Base-by-base conservation (phyloP, 345 rosid genomes). In the Populus deltoides region DNA sequence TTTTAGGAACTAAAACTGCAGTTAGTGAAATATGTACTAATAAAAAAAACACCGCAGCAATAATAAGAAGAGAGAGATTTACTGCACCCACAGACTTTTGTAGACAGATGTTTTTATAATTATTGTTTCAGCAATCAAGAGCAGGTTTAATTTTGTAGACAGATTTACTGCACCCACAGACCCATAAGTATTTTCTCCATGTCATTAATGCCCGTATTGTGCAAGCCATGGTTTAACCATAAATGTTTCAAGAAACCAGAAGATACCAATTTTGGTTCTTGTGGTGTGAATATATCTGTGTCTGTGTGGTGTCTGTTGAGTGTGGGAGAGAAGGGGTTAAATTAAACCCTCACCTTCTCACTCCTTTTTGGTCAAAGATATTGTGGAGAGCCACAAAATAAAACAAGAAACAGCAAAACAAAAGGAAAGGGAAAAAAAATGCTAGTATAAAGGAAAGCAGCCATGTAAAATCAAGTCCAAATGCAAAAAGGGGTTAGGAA, bases 401-500 rank as follows among this genome's bases (percentile, higher is more conserved):
- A 16, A 66, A 18, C 25, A 47, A 22, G 25, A 45, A 65, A 65
- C 2, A 27, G 2, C 17, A 38, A 49, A 27, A 9, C 45, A 22
- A 55, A 31, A 4, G 5, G 24, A 8, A 68, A 5, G 10, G 1
- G 35, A 12, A 53, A 29, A 38, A 49, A 53, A 31, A 38, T 3
- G 39, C 6, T 17, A 51, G n/a, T 61, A 31, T 6, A 41, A 59
- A 18, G 17, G n/a, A 29, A 77, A 61, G 7, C 27, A 6, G 12
- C 59, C 86, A 86, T 82, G 83, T 84, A 87, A 81, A 79, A 83
- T 72, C 73, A 74, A 83, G 55, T 78, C 65, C 71, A 83, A 82
- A 87, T 84, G 86, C 83, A 69, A 88, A 81, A 77, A 53, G 81
- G 81, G 80, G 78, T 83, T 81, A 81, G 88, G 86, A 85, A 88